Evolutionary conservation across 2,329 filamentous ascomycete genomes (phyloP).

Genomic region (Trichoderma koningii): DNA sequence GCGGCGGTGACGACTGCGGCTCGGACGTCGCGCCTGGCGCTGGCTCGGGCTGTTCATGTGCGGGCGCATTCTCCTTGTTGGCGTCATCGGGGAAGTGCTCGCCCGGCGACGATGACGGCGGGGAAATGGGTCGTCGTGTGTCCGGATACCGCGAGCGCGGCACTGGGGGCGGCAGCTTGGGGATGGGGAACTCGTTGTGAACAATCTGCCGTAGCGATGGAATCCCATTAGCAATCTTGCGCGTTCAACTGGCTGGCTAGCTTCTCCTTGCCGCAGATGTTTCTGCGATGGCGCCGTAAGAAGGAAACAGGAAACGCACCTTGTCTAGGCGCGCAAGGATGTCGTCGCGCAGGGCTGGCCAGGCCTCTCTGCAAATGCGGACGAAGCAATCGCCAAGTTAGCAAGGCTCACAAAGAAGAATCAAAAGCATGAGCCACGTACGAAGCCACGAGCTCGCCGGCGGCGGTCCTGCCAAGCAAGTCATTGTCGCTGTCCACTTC

Average conservation of each 20-base stretch:
- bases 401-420: slow-evolving; percentile 1
- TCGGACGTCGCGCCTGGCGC: background rate
- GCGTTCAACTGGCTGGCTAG: too few species aligned
- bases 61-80: slow-evolving; percentile 68
- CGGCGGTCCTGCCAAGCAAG: slow-evolving; percentile 51
- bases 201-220: slow-evolving; percentile 60
- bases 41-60: slow-evolving; percentile 37
- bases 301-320: slow-evolving; percentile 38
- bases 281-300: too few species aligned
- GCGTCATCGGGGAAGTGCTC: slow-evolving; percentile 55
- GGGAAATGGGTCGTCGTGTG: slow-evolving; percentile 46
- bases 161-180: slow-evolving; percentile 54
- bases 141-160: slow-evolving; percentile 44
- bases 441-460: slow-evolving; percentile 58
- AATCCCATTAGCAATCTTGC: background rate
- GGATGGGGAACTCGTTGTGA: slow-evolving; percentile 73
- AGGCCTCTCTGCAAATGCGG: slow-evolving; percentile 58
- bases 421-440: slow-evolving; percentile 42
- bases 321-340: slow-evolving; percentile 69
- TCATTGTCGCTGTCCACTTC: slow-evolving; percentile 52
- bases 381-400: slow-evolving; percentile 28
- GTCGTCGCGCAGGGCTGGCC: slow-evolving; percentile 66
- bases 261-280: background rate
- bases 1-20: background rate
- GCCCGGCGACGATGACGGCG: slow-evolving; percentile 49